phyloP scores from a whole-genome alignment of 495 filamentous ascomycete genomes.

The Amorphotheca resinae region DNA sequence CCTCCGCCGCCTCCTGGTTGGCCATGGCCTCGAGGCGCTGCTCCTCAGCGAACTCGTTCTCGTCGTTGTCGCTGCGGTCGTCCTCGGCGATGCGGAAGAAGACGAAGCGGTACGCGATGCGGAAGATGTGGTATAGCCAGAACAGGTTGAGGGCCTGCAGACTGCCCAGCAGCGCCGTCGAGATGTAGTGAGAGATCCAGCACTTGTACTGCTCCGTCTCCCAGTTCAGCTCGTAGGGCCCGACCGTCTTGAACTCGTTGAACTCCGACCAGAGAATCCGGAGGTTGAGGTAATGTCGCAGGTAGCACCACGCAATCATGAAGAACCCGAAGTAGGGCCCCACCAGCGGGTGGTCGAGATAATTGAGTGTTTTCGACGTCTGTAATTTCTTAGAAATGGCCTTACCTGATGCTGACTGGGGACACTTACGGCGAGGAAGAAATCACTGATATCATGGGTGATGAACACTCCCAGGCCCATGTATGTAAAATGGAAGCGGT shows the following conservation, averaged over 20 bases:
- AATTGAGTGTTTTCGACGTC: slow-evolving; percentile 92
- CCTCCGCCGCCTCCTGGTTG: slow-evolving; percentile 2
- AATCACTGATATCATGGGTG: slow-evolving; percentile 90
- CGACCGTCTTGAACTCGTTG: slow-evolving; percentile 80
- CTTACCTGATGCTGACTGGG: neutral
- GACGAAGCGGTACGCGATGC: slow-evolving; percentile 50
- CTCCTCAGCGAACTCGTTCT: slow-evolving; percentile 29
- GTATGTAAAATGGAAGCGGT: slow-evolving; percentile 96
- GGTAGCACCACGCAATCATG: slow-evolving; percentile 77
- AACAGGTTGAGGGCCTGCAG: slow-evolving; percentile 77
- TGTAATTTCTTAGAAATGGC: slow-evolving; percentile 23
- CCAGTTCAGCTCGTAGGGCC: slow-evolving; percentile 81
- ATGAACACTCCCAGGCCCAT: slow-evolving; percentile 97
- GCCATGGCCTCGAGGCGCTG: slow-evolving; percentile 12
- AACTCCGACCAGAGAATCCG: slow-evolving; percentile 74
- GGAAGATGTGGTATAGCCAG: slow-evolving; percentile 74
- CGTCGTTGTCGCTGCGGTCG: slow-evolving; percentile 41
- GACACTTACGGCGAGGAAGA: slow-evolving; percentile 81
- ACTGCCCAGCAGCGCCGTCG: slow-evolving; percentile 52
- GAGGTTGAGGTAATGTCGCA: slow-evolving; percentile 85
- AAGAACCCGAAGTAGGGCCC: slow-evolving; percentile 78
- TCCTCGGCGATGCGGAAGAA: slow-evolving; percentile 35
- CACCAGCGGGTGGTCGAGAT: slow-evolving; percentile 66
- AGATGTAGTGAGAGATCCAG: slow-evolving; percentile 61
- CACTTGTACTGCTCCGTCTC: slow-evolving; percentile 76